Evolutionary conservation across 2,329 filamentous ascomycete genomes (phyloP).

Genomic region (Fusarium sp.): DNA sequence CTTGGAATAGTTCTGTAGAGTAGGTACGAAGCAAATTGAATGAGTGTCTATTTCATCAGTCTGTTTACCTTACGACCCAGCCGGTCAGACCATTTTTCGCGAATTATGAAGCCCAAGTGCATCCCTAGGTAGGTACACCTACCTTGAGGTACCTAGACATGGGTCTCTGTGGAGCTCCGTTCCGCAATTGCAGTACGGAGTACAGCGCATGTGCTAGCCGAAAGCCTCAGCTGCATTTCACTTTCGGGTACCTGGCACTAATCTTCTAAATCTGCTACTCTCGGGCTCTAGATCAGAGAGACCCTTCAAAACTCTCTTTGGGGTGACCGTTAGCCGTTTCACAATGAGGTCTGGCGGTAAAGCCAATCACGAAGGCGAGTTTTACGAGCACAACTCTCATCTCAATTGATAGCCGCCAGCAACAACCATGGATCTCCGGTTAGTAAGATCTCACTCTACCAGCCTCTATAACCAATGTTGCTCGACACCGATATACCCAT

Average conservation of each 20-base stretch:
- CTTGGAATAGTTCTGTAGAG: not conserved
- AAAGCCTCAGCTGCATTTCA: conserved; percentile 19
- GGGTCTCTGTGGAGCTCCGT: not conserved
- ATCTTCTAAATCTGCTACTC: not conserved
- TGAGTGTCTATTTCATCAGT: not conserved
- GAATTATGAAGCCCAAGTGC: not conserved
- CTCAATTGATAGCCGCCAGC: conserved; percentile 21
- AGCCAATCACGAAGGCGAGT: conserved; percentile 16
- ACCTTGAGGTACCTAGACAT: not conserved
- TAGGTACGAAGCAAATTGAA: not conserved
- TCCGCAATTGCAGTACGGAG: not conserved
- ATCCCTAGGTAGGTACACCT: not conserved
- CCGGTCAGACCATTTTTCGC: not conserved
- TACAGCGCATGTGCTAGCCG: not conserved
- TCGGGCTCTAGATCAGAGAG: not conserved
- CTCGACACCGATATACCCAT: not conserved
- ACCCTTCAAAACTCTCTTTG: conserved; percentile 12
- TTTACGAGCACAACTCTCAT: conserved; percentile 9
- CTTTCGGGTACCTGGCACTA: conserved; percentile 38
- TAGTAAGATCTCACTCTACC: not conserved
- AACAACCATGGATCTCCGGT: conserved; percentile 4
- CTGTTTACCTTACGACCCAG: not conserved
- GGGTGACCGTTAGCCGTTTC: conserved; percentile 17
- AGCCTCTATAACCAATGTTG: not conserved
- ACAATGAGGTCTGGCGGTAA: not conserved